Conservation (phyloP, 345 rosid species). For the Rhodamnia rubescens region DNA sequence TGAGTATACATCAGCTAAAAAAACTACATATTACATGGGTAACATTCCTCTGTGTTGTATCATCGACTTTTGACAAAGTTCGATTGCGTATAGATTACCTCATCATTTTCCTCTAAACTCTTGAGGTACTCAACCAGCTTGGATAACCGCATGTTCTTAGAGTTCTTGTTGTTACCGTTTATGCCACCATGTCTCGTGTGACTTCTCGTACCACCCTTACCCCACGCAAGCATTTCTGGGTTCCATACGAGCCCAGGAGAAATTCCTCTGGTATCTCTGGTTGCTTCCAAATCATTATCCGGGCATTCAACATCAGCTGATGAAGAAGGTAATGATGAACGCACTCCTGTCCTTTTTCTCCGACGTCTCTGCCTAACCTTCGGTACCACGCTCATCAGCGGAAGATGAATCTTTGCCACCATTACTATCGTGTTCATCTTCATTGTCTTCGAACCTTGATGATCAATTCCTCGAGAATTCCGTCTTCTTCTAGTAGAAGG, state of each 20-base stretch:
- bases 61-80: neutral
- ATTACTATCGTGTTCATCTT: conserved; percentile 54
- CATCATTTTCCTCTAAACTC: conserved; percentile 45
- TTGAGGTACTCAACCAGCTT: conserved; percentile 66
- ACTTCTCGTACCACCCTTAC: conserved; percentile 85
- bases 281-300: conserved; percentile 46
- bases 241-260: conserved; percentile 71
- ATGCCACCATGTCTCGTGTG: conserved; percentile 66
- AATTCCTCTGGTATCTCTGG: conserved; percentile 47
- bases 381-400: conserved; percentile 46
- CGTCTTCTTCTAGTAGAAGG: conserved; percentile 45
- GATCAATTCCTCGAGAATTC: conserved; percentile 42
- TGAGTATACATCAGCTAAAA: neutral
- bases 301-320: conserved; percentile 40
- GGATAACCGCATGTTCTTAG: conserved; percentile 53
- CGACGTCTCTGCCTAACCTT: conserved; percentile 40
- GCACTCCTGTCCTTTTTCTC: conserved; percentile 30
- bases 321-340: conserved; percentile 46
- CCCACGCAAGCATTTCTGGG: conserved; percentile 81
- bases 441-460: conserved; percentile 54
- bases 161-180: conserved; percentile 38
- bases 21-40: neutral
- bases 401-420: conserved; percentile 73
- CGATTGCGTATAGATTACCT: conserved; percentile 30
- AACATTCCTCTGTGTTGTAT: conserved; percentile 1